Conservation (phyloP, 257 asterid species). For the Anisodus tanguticus region DNA sequence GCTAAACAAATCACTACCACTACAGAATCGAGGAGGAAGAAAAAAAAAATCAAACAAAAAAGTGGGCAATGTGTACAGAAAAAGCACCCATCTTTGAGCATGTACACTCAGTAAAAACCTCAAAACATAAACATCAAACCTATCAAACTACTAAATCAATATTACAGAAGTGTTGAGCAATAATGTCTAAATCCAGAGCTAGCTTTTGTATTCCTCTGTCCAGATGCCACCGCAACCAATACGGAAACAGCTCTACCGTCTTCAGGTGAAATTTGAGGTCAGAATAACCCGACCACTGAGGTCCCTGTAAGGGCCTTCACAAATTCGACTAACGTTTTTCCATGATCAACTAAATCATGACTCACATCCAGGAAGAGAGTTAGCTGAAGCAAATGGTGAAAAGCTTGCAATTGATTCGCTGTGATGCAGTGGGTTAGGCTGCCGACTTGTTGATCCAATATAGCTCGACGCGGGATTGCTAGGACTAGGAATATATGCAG, state of each 20-base stretch:
- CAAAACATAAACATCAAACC: neutral
- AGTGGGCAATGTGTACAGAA: neutral
- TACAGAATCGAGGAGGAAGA: neutral
- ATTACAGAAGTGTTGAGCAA: neutral
- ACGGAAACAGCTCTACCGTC: neutral
- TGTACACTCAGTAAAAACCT: neutral
- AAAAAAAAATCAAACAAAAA: neutral
- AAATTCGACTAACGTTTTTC: neutral
- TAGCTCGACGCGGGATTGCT: conserved; percentile 62
- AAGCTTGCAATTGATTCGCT: conserved; percentile 75
- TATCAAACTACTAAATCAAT: conserved; percentile 8
- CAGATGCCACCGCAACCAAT: neutral
- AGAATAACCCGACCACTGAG: neutral
- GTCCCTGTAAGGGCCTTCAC: neutral
- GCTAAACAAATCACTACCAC: neutral
- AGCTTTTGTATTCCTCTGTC: conserved; percentile 21
- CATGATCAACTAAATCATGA: neutral
- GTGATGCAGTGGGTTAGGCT: conserved; percentile 50
- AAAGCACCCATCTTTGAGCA: conserved; percentile 7
- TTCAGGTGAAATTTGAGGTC: neutral
- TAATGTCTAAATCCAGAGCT: neutral
- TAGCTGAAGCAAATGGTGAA: conserved; percentile 79
- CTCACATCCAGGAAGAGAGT: conserved; percentile 78
- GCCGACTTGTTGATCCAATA: conserved; percentile 71
- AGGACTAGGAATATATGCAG: conserved; percentile 67